Conservation (phyloP, 306 rosid genomes). For the Acacia acuminata region DNA sequence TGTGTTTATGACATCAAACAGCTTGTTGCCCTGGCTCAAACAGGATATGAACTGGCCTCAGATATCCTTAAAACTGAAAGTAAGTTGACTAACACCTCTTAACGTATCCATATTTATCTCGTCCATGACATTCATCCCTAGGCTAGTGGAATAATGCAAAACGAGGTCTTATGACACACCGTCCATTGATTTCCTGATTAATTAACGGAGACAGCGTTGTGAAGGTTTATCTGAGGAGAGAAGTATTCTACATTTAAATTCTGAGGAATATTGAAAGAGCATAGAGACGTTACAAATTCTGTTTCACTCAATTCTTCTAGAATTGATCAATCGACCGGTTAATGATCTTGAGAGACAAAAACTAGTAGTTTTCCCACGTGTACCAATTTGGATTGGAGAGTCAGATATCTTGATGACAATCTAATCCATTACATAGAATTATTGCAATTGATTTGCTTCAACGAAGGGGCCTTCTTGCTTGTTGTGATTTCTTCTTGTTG, state of each 20-base stretch:
- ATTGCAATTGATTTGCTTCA: background rate
- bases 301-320: background rate
- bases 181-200: background rate
- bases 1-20: slow-evolving; percentile 29
- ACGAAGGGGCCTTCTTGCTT: background rate
- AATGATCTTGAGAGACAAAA: background rate
- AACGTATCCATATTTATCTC: background rate
- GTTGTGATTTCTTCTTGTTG: background rate
- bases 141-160: background rate
- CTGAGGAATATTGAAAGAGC: slow-evolving; percentile 10
- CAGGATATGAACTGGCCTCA: slow-evolving; percentile 61
- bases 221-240: background rate
- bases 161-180: background rate
- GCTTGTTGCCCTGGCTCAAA: slow-evolving; percentile 82
- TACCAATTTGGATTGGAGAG: slow-evolving; percentile 2
- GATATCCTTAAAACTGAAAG: slow-evolving; percentile 64
- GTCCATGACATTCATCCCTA: background rate
- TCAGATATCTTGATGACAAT: background rate
- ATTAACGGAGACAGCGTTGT: background rate
- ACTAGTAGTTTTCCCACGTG: background rate
- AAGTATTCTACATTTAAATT: too few relatives aligned
- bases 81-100: slow-evolving; percentile 32
- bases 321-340: slow-evolving; percentile 1
- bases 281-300: background rate
- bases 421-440: background rate